Base-by-base conservation (phyloP, 352 stramenopile genomes). In the Phytophthora macrochlamydospora region DNA sequence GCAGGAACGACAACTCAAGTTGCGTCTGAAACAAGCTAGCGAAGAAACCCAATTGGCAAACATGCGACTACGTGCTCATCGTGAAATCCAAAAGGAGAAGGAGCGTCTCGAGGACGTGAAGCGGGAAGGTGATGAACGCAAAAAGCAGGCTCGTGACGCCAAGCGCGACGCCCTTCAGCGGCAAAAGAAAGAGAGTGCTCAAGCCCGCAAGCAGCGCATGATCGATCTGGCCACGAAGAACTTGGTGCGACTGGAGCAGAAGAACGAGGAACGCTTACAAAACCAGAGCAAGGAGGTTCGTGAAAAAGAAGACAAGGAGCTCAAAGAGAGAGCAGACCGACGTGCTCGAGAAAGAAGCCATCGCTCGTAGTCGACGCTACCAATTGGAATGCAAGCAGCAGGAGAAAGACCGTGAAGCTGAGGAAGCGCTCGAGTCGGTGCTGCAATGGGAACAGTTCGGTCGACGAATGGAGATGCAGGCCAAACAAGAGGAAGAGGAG, bases 191-290 rank as follows among this genome's bases (percentile, higher is more conserved):
- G 80, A 81, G 14, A 73, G 78, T 33, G 62, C 79, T 0, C 80
- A 90, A 37, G 73, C 83, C 35, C 71, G 84, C 48, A 93, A 93
- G 54, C 84, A 93, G 62, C 83, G 83, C 18, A 94, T 95, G 87
- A 93, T 95, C 46, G 84, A 95, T 50, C 69, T 92, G 55, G 87
- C 81, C 31, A 83, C 80, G 12, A 76, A 92, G 24, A 91, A 92
- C 49, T 59, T 95, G 28, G 56, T 92, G 31, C 81, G 91, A 46
- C 59, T 93, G 11, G 83, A 92, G 58, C 74, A 82, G 5, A 75
- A 86, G 48, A 77, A 76, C n/a, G 83, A 94, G 11, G 24, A 69
- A 42, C 82, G 85, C 12, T 63, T 95, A 1, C 58, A 88, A 28
- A 83, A 85, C 55, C 84, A 94, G 60, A 84, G 74, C 56, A 80